Conservation (phyloP, 306 rosid species). For the Vigna nakashimae region DNA sequence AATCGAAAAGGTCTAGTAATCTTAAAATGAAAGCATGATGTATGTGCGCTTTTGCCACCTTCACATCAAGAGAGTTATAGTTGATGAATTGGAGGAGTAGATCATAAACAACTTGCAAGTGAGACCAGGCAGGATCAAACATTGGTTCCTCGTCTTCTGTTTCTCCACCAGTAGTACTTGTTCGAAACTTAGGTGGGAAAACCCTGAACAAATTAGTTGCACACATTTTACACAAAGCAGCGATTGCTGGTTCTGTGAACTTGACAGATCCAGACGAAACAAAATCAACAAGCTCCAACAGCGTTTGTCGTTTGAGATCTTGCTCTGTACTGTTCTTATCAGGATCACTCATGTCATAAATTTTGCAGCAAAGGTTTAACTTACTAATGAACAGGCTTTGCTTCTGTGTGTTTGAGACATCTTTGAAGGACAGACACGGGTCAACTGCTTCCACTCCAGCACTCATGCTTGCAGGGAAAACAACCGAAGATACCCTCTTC, state of each 20-base stretch:
- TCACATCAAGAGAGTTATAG: slow-evolving; percentile 75
- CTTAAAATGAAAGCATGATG: slow-evolving; percentile 84
- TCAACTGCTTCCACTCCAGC: slow-evolving; percentile 91
- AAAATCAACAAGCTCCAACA: slow-evolving; percentile 87
- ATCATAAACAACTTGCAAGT: slow-evolving; percentile 91
- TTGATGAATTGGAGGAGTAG: slow-evolving; percentile 86
- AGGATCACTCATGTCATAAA: slow-evolving; percentile 66
- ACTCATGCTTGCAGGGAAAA: slow-evolving; percentile 84
- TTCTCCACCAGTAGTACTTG: slow-evolving; percentile 73
- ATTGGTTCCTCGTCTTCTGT: slow-evolving; percentile 92
- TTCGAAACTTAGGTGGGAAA: slow-evolving; percentile 89
- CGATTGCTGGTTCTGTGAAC: slow-evolving; percentile 83
- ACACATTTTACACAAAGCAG: slow-evolving; percentile 93
- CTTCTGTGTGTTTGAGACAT: slow-evolving; percentile 89
- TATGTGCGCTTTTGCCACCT: slow-evolving; percentile 76
- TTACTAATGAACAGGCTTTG: slow-evolving; percentile 85
- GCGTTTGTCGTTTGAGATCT: slow-evolving; percentile 83
- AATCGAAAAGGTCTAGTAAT: slow-evolving; percentile 95
- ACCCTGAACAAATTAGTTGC: slow-evolving; percentile 85
- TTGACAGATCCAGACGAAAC: slow-evolving; percentile 90
- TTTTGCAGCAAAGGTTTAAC: slow-evolving; percentile 87
- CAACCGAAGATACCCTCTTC: slow-evolving; percentile 94
- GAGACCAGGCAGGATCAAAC: slow-evolving; percentile 98
- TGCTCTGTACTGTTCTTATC: slow-evolving; percentile 67
- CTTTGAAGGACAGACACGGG: slow-evolving; percentile 88